phyloP scores from a whole-genome alignment of 1,139 yeast genomes.

The Saccharomyces hybrid region DNA sequence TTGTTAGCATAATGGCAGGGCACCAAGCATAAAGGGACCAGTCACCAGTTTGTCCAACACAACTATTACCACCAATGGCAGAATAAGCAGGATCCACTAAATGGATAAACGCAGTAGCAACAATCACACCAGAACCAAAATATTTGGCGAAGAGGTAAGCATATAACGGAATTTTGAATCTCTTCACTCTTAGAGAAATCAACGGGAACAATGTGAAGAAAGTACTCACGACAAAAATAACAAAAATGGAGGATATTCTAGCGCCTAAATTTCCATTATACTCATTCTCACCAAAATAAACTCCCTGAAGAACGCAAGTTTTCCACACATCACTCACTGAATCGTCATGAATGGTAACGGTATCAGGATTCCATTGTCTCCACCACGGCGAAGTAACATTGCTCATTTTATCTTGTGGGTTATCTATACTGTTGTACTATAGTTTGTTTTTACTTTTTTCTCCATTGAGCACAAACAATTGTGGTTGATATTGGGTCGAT shows the following conservation, averaged over 20 bases:
- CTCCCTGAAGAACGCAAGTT: not conserved
- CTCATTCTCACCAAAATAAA: slow-evolving; percentile 20
- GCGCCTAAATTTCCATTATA: slow-evolving; percentile 40
- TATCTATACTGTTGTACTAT: not conserved
- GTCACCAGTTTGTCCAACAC: slow-evolving; percentile 48
- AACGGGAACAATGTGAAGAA: slow-evolving; percentile 52
- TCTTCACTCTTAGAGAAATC: slow-evolving; percentile 35
- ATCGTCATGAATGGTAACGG: not conserved
- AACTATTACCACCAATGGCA: slow-evolving; percentile 32
- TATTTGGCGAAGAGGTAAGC: slow-evolving; percentile 63
- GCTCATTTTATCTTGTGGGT: not conserved
- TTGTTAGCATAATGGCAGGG: slow-evolving; percentile 38
- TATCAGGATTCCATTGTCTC: not conserved
- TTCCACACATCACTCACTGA: not conserved
- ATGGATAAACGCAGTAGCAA: slow-evolving; percentile 85
- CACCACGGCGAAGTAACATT: not conserved
- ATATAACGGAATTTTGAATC: slow-evolving; percentile 45
- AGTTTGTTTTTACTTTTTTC: not conserved
- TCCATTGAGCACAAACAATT: not conserved
- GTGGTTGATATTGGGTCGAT: not conserved
- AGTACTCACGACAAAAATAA: slow-evolving; percentile 52
- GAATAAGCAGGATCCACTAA: slow-evolving; percentile 71
- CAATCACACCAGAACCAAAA: slow-evolving; percentile 88
- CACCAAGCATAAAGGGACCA: slow-evolving; percentile 58
- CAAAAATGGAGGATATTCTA: slow-evolving; percentile 57